phyloP scores from a whole-genome alignment of 2,329 filamentous ascomycete species.

The Fusarium sp. region DNA sequence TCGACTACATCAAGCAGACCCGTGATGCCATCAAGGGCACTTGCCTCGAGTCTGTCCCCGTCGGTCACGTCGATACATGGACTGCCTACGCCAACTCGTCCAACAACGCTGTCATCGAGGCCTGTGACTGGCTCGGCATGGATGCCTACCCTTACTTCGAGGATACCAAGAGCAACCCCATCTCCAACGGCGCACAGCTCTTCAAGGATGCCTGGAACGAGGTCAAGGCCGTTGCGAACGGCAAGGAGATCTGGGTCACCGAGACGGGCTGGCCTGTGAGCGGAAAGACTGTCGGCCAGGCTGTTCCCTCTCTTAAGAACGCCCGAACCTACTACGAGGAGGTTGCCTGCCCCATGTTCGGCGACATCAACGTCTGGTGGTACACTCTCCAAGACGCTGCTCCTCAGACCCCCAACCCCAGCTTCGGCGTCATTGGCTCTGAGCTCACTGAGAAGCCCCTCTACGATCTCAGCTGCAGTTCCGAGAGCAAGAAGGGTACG shows the following conservation, averaged over 20 bases:
- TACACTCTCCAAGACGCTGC: conserved; percentile 78
- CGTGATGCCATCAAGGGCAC: conserved; percentile 73
- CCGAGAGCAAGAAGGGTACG: conserved; percentile 29
- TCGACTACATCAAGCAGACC: conserved; percentile 77
- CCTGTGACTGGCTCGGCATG: conserved; percentile 82
- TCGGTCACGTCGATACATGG: conserved; percentile 94
- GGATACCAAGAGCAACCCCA: conserved; percentile 72
- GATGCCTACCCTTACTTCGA: conserved; percentile 91
- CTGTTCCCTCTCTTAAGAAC: conserved; percentile 72
- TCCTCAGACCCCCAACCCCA: conserved; percentile 69
- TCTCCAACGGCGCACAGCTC: conserved; percentile 71
- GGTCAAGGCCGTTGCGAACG: conserved; percentile 67
- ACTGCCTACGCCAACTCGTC: conserved; percentile 78
- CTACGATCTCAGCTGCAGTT: conserved; percentile 69
- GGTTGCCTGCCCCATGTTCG: conserved; percentile 78
- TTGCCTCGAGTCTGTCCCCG: conserved; percentile 63
- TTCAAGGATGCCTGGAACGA: conserved; percentile 75
- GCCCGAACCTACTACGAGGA: conserved; percentile 84
- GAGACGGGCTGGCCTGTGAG: conserved; percentile 89
- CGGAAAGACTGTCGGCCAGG: conserved; percentile 71
- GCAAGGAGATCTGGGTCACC: conserved; percentile 85
- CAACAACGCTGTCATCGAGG: conserved; percentile 76
- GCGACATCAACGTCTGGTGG: conserved; percentile 77
- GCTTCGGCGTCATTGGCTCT: conserved; percentile 75
- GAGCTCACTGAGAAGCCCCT: conserved; percentile 65